Evolutionary conservation across 805 yeast genomes (phyloP).

Genomic region (Ogataea methylovora): DNA sequence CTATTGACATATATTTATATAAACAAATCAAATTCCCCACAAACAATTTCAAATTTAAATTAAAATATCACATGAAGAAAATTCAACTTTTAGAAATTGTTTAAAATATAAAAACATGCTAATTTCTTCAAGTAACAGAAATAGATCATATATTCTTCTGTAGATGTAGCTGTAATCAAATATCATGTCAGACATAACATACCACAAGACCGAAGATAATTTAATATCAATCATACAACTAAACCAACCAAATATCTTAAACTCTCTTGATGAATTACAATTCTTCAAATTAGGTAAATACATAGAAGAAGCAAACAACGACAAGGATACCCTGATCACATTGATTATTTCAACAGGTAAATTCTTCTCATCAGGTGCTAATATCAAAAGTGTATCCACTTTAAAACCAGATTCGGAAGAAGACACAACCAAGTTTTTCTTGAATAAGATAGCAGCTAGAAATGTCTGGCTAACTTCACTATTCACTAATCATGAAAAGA

Average conservation of each 20-base stretch:
- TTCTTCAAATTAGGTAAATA: conserved; percentile 52
- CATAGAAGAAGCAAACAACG: conserved; percentile 54
- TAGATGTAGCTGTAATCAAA: too few relatives aligned
- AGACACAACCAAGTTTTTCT: conserved; percentile 12
- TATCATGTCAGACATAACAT: too few relatives aligned
- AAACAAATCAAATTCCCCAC: too few relatives aligned
- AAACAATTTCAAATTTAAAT: too few relatives aligned
- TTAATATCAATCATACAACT: conserved; percentile 56
- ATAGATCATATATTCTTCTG: too few relatives aligned
- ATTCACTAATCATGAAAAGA: conserved; percentile 62
- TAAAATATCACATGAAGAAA: too few relatives aligned
- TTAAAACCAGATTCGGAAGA: conserved; percentile 1
- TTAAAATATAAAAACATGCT: too few relatives aligned
- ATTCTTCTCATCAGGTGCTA: conserved; percentile 82
- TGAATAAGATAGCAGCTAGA: conserved; percentile 40
- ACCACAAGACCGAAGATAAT: conserved; percentile 19
- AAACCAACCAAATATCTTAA: conserved; percentile 51
- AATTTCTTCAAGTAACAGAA: too few relatives aligned
- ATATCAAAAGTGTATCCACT: conserved; percentile 36
- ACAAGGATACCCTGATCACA: conserved; percentile 56
- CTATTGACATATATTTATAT: too few relatives aligned
- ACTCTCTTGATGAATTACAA: conserved; percentile 62
- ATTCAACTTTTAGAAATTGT: too few relatives aligned
- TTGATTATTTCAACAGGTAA: conserved; percentile 64
- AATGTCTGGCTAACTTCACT: conserved; percentile 63